Evolutionary conservation across 129 eudicot species (phyloP).

Genomic region (Kitagawia praeruptora): DNA sequence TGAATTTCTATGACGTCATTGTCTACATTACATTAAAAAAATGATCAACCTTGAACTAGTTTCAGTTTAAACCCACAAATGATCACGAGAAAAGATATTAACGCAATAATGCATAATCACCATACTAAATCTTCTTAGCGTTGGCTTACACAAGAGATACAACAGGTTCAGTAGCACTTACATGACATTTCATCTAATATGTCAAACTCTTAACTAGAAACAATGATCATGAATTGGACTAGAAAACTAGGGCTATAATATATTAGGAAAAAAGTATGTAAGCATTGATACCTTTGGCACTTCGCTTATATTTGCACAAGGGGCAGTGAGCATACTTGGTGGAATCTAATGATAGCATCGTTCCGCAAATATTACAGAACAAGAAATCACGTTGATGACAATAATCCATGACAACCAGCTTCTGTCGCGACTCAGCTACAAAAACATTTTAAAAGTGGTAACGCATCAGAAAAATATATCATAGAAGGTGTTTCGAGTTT

Average conservation of each 20-base stretch:
- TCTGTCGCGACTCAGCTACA: not conserved
- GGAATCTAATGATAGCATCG: conserved; percentile 44
- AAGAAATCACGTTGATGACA: conserved; percentile 56
- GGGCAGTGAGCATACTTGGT: conserved; percentile 46
- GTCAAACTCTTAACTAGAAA: not conserved
- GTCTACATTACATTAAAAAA: not conserved
- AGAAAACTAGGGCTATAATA: not conserved
- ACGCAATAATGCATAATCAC: not conserved
- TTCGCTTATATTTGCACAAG: conserved; percentile 48
- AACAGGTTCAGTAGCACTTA: not conserved
- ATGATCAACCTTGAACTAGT: not conserved
- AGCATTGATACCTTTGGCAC: conserved; percentile 31
- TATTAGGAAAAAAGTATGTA: not conserved
- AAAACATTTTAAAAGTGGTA: not conserved
- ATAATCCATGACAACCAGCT: conserved; percentile 7
- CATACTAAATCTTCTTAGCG: not conserved
- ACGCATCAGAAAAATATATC: not conserved
- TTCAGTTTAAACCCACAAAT: not conserved
- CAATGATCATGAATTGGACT: not conserved
- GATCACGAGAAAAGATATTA: not conserved
- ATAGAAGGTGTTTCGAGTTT: not conserved
- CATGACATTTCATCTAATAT: not conserved
- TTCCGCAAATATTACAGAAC: conserved; percentile 76
- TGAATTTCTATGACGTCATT: not conserved
- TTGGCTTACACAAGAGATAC: not conserved